phyloP scores from a whole-genome alignment of 2,329 filamentous ascomycete species.

The Neonectria magnoliae region DNA sequence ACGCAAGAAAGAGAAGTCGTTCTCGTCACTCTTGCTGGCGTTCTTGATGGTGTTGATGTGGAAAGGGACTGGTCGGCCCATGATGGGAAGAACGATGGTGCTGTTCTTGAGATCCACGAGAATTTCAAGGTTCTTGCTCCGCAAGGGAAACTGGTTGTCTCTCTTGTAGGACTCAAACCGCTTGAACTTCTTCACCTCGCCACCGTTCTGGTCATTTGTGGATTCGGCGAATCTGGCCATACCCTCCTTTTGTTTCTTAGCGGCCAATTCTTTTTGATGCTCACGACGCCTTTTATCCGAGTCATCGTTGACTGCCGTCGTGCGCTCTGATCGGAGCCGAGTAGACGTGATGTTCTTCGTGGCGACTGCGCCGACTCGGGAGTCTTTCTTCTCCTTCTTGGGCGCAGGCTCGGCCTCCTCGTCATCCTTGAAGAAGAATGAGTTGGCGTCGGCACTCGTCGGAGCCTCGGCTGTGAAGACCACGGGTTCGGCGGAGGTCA shows the following conservation, averaged over 20 bases:
- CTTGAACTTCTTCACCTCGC: slow-evolving; percentile 98
- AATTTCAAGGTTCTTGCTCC: slow-evolving; percentile 86
- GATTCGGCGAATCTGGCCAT: slow-evolving; percentile 86
- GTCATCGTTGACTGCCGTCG: slow-evolving; percentile 88
- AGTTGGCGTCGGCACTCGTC: slow-evolving; percentile 90
- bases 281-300: slow-evolving; percentile 86
- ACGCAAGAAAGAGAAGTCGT: slow-evolving; percentile 90
- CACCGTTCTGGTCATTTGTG: slow-evolving; percentile 84
- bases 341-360: slow-evolving; percentile 96
- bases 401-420: slow-evolving; percentile 85
- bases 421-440: slow-evolving; percentile 98
- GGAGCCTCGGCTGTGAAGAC: slow-evolving; percentile 95
- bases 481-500: slow-evolving; percentile 79
- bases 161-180: slow-evolving; percentile 99
- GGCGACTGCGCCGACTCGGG: slow-evolving; percentile 84
- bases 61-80: slow-evolving; percentile 97
- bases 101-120: slow-evolving; percentile 90
- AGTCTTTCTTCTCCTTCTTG: slow-evolving; percentile 91
- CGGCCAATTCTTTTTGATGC: slow-evolving; percentile 89
- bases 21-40: slow-evolving; percentile 96
- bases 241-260: slow-evolving; percentile 91
- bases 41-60: slow-evolving; percentile 99
- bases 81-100: slow-evolving; percentile 93
- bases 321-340: slow-evolving; percentile 88
- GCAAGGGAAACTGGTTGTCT: slow-evolving; percentile 89